Evolutionary conservation across 805 yeast species (phyloP).

Genomic region (Scheffersomyces ergatensis): DNA sequence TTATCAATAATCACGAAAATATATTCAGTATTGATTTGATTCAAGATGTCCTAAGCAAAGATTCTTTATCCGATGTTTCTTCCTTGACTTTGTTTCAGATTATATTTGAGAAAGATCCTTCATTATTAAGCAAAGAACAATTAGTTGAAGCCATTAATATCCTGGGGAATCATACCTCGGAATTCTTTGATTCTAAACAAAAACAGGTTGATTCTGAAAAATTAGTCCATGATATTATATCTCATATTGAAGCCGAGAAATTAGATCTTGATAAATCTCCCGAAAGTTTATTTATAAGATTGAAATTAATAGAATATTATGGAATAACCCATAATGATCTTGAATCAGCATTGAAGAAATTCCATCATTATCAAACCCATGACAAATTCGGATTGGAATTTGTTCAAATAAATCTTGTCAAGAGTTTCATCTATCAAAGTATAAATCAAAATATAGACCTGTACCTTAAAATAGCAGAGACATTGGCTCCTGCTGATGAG

Average conservation of each 20-base stretch:
- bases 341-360: constrained; percentile 31
- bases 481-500: constrained; percentile 23
- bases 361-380: constrained; percentile 36
- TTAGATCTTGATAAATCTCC: constrained; percentile 13
- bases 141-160: constrained; percentile 7
- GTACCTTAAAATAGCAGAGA: constrained; percentile 36
- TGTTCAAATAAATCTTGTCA: constrained; percentile 39
- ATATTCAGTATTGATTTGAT: neutral
- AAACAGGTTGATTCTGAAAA: constrained; percentile 3
- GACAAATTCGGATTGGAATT: constrained; percentile 39
- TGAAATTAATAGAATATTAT: constrained; percentile 28
- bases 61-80: neutral
- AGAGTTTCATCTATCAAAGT: constrained; percentile 39
- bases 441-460: constrained; percentile 26
- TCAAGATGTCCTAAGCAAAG: neutral
- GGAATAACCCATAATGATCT: constrained; percentile 30
- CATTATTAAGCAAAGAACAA: constrained; percentile 9
- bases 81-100: constrained; percentile 11
- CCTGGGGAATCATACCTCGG: neutral
- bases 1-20: neutral
- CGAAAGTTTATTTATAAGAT: constrained; percentile 28
- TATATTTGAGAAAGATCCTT: constrained; percentile 10
- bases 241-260: neutral
- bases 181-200: constrained; percentile 1
- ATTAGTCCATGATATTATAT: constrained; percentile 18